Evolutionary conservation across 176 grass and related monocot genomes (phyloP), one percentile per base, ranked within the genome.

Genomic region (Juncus inflexus): DNA sequence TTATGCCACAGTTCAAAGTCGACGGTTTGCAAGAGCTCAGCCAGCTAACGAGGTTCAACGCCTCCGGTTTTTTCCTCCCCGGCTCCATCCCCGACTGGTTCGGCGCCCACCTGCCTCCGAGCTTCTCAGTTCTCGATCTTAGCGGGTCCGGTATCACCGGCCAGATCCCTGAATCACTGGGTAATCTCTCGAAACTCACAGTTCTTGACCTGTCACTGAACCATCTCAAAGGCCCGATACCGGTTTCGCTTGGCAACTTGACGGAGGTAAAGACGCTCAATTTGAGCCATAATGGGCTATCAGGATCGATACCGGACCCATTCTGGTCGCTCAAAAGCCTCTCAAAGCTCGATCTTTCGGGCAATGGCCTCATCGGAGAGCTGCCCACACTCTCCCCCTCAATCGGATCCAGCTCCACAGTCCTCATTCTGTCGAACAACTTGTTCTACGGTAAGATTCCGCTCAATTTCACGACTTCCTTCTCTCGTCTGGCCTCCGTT

Each of bases 61-160:
- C 95, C 37, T 69, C 89, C 3, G 85, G 80, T 2, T 99, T 99
- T 78, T 40, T 66, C 37, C 81, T 99, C 6, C 83, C 80, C 0
- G 95, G 95, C 1, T 13, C 86, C 50, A 80, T 99, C 58, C 95
- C 95, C 2, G n/a, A 75, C 13, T 99, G 95, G 95, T 77, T 99
- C 54, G 85, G 95, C 58, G 38, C 45, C 19, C 54, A 71, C 6
- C 78, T 99, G 1, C 67, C 78, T 4, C 89, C 80, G 9, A 64
- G 80, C 28, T 78, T 99, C 72, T 63, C 37, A 40, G 58, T 6
- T 66, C 83, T 99, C 54, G 89, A 91, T 76, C 70, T 99, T 78
- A 76, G 82, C 54, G 50, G 19, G 80, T 80, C 88, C 19, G 60
- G 57, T 55, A 53, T 99, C 62, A 60, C 63, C 2, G 85, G 89